Conservation (phyloP, 2,329 filamentous ascomycete genomes). For the Albifimbria verrucaria region DNA sequence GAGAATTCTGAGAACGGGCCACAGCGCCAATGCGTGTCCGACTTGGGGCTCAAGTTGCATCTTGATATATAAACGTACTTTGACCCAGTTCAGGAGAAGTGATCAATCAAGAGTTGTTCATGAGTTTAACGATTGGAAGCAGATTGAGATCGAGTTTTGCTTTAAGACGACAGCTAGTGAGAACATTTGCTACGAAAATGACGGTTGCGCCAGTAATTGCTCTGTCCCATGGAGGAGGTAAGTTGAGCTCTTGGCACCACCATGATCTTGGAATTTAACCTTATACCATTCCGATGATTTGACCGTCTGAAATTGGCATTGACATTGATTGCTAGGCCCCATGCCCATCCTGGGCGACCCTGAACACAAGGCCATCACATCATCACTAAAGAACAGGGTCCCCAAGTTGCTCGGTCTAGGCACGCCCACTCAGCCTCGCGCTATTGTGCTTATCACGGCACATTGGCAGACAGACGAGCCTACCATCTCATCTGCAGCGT, state of each 20-base stretch:
- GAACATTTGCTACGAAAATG: slow-evolving; percentile 26
- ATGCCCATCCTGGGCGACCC: slow-evolving; percentile 57
- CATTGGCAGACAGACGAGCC: slow-evolving; percentile 52
- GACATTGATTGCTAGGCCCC: slow-evolving; percentile 36
- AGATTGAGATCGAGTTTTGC: background rate
- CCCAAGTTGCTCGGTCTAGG: slow-evolving; percentile 54
- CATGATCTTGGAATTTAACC: background rate
- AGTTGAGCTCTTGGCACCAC: slow-evolving; percentile 5
- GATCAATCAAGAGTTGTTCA: too few relatives aligned
- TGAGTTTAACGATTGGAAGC: background rate
- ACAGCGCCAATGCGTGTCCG: too few relatives aligned
- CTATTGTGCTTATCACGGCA: slow-evolving; percentile 55
- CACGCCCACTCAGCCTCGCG: slow-evolving; percentile 44
- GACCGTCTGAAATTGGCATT: too few relatives aligned
- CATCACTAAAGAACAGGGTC: slow-evolving; percentile 49
- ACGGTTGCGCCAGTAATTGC: slow-evolving; percentile 41
- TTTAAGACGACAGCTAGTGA: background rate
- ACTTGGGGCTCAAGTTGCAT: too few relatives aligned
- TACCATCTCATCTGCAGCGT: slow-evolving; percentile 45
- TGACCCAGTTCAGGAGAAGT: too few relatives aligned
- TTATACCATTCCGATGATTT: background rate
- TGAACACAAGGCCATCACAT: slow-evolving; percentile 44
- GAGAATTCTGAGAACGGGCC: too few relatives aligned
- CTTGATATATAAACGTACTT: too few relatives aligned
- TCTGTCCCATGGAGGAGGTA: slow-evolving; percentile 49